Base-by-base conservation (phyloP, 108 stramenopile species). In the Schizochytrium sp. region DNA sequence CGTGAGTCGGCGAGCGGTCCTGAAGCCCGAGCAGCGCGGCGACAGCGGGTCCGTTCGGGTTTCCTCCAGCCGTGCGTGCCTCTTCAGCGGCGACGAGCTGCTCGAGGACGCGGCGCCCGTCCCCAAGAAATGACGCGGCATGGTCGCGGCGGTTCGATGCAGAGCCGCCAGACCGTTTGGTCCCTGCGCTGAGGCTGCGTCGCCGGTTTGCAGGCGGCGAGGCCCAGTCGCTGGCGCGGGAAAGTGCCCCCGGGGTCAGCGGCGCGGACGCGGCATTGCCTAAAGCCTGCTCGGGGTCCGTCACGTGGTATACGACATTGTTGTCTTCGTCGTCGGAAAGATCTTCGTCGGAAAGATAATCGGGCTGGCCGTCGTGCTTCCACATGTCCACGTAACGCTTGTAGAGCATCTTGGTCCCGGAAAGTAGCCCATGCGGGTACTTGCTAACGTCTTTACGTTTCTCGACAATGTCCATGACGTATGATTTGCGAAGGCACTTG, bases 91-190 rank as follows among this genome's bases (percentile, higher is more conserved):
- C 76, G 28, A 83, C 23, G 48, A 83, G 76, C 76, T 83, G 48
- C 45, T 83, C 76, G 25, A 83, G 51, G n/a, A 83, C 51, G 76
- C 76, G 76, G 10, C 76, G 45, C n/a, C 76, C 76, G n/a, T 47
- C 76, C 19, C 76, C 76, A 83, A 69, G 34, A 18, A 28, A 83
- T 43, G 25, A 83, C 8, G 10, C 48, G 48, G 44, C 51, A 1
- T 47, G 6, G 48, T 43, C 19, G 16, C 48, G 44, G 76, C 48
- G 76, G 0, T 23, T 53, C 63, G 63, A 69, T 1, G 63, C 63
- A 23, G 63, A 41, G 14, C 14, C 14, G 63, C 21, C 63, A 23
- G 25, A 69, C 63, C 25, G 6, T 12, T 69, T 69, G 0, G 63
- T 41, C 21, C 41, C 25, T 16, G 14, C 63, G 63, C 34, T 69